A percentile compares a stretch with the other conserved stretches of the same genome.
These are phyloP conservation scores for Cercophora sp. DNA, from an alignment of 495 filamentous ascomycete genomes.

Conservation along the genomic window DNA sequence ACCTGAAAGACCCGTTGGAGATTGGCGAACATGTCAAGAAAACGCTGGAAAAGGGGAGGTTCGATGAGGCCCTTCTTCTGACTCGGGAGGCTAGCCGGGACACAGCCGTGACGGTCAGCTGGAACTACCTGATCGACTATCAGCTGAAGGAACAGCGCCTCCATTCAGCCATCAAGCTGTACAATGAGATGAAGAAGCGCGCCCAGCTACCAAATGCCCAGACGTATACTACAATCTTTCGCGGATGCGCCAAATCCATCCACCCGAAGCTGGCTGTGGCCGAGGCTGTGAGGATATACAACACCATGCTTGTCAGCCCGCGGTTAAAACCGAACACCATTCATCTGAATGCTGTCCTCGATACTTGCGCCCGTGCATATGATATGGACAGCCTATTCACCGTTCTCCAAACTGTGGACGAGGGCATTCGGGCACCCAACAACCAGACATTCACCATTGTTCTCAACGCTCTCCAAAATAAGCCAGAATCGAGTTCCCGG, in stretches of 20 bases:
- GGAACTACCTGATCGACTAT: conserved; percentile 82
- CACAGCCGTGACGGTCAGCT: conserved; percentile 63
- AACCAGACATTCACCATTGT: conserved; percentile 74
- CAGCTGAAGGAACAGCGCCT: conserved; percentile 56
- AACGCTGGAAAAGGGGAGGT: conserved; percentile 50
- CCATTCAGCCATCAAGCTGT: conserved; percentile 65
- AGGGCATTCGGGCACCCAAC: conserved; percentile 58
- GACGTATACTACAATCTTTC: conserved; percentile 80
- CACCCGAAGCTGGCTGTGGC: conserved; percentile 50
- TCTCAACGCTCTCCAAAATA: conserved; percentile 59
- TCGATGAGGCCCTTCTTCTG: conserved; percentile 60
- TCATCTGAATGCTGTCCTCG: conserved; percentile 82
- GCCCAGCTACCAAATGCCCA: conserved; percentile 65
- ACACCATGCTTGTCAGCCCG: conserved; percentile 59
- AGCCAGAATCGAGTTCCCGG: conserved; percentile 22
- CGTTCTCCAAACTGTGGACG: conserved; percentile 62
- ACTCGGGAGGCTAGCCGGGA: conserved; percentile 61
- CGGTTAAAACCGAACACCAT: conserved; percentile 63
- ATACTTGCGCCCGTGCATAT: conserved; percentile 64
- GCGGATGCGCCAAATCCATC: conserved; percentile 59
- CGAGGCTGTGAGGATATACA: conserved; percentile 66
- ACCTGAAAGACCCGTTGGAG: conserved; percentile 61
- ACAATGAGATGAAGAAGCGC: conserved; percentile 98
- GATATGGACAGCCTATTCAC: conserved; percentile 75
- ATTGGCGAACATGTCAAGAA: conserved; percentile 59